Conservation (phyloP, 352 stramenopile species). For the Thraustochytrium striatum region DNA sequence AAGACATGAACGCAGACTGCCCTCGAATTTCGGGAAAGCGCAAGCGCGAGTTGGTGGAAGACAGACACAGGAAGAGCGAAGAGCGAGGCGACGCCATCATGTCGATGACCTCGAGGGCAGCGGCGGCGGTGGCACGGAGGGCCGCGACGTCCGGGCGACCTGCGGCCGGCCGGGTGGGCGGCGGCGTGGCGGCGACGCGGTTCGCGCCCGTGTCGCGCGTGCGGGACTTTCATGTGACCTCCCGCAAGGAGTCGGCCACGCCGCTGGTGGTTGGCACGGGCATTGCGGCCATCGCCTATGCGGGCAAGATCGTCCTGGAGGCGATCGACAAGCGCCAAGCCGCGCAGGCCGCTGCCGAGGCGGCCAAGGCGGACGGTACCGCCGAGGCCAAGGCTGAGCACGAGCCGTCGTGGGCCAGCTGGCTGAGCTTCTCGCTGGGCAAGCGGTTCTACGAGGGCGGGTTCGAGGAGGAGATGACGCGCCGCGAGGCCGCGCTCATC, state of each 20-base stretch:
- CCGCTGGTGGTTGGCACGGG: conserved; percentile 26
- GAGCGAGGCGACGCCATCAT: too few relatives aligned
- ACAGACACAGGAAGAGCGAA: too few relatives aligned
- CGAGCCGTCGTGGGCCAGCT: neutral
- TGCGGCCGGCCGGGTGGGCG: too few relatives aligned
- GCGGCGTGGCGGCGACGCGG: too few relatives aligned
- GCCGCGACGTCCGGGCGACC: too few relatives aligned
- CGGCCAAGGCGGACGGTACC: neutral
- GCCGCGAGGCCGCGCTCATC: conserved; percentile 96
- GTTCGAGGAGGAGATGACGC: conserved; percentile 99
- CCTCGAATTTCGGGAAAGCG: too few relatives aligned
- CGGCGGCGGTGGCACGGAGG: too few relatives aligned
- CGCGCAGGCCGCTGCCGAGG: neutral
- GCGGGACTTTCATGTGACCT: neutral
- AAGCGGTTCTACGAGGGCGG: conserved; percentile 87
- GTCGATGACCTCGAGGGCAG: too few relatives aligned
- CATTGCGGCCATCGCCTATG: conserved; percentile 33
- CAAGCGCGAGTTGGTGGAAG: too few relatives aligned
- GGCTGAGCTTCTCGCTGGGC: conserved; percentile 36
- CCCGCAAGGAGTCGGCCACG: neutral
- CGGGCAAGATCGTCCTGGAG: conserved; percentile 46
- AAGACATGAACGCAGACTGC: too few relatives aligned
- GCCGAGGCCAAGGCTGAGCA: conserved; percentile 11
- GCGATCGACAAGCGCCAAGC: conserved; percentile 33
- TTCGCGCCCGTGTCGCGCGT: neutral